These are phyloP conservation scores for Chrysosporium keratinophilum DNA, from an alignment of 2,329 filamentous ascomycete genomes.

Conservation along the genomic window DNA sequence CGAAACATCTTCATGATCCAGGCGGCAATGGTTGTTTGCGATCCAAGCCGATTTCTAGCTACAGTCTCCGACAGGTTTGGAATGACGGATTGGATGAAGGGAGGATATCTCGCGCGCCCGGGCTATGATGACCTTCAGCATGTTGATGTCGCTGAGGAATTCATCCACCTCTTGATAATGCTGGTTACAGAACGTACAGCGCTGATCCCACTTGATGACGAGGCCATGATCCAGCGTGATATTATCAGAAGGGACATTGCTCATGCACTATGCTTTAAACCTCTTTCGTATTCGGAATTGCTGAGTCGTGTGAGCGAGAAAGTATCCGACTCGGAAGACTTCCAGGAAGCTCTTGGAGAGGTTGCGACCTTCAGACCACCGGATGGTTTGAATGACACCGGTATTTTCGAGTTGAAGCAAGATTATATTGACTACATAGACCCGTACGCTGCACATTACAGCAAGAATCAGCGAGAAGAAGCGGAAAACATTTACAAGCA, in stretches of 20 bases:
- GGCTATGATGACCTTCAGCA: slow-evolving; percentile 80
- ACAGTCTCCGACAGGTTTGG: slow-evolving; percentile 88
- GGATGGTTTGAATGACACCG: slow-evolving; percentile 83
- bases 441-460: slow-evolving; percentile 92
- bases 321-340: slow-evolving; percentile 78
- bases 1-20: slow-evolving; percentile 91
- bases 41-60: slow-evolving; percentile 71
- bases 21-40: slow-evolving; percentile 75
- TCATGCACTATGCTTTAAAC: slow-evolving; percentile 92
- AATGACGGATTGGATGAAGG: slow-evolving; percentile 76
- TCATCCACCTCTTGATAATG: slow-evolving; percentile 86
- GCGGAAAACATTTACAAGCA: slow-evolving; percentile 81
- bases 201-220: slow-evolving; percentile 40
- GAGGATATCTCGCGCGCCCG: slow-evolving; percentile 61
- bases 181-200: slow-evolving; percentile 80
- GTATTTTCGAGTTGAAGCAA: slow-evolving; percentile 84
- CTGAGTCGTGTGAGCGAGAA: slow-evolving; percentile 77
- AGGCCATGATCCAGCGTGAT: slow-evolving; percentile 47
- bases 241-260: slow-evolving; percentile 81
- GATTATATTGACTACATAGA: slow-evolving; percentile 82
- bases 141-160: slow-evolving; percentile 88
- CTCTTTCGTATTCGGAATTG: slow-evolving; percentile 87
- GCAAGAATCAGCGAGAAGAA: slow-evolving; percentile 92
- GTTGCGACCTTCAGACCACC: slow-evolving; percentile 84
- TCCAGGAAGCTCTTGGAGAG: slow-evolving; percentile 70